Evolutionary conservation across 129 eudicot species (phyloP), one percentile per base, ranked within the genome.

Genomic region (Rutidosis leptorrhynchoides): DNA sequence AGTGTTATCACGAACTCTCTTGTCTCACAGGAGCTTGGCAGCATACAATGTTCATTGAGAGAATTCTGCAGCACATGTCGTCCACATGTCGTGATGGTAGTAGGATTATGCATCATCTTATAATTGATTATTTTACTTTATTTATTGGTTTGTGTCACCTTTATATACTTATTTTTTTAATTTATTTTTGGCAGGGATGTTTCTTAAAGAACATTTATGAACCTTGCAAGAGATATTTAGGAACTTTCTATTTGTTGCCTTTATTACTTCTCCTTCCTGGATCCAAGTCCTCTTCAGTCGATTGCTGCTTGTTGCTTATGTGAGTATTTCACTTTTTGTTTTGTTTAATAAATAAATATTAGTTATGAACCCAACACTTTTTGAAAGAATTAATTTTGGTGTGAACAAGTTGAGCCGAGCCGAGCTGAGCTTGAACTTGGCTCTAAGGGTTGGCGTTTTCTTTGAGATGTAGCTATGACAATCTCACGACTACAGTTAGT

Each of bases 161-260:
- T 64, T 61, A 64, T 56, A 60, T 74, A 56, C 60, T 29, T 42
- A 7, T 61, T 22, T n/a, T n/a, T n/a, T n/a, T n/a, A n/a, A n/a
- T n/a, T n/a, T n/a, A n/a, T 17, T 78, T 30, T 72, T 79, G 61
- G 80, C 83, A 82, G 74, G 53, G 67, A 58, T 25, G 49, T 70
- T 46, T 65, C 64, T 52, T 78, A 80, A 76, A 96, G 98, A 42
- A 93, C 96, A 49, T 93, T 93, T 66, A 54, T 83, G 37, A 84
- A 80, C 78, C 83, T 88, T 69, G 22, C 83, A 10, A 72, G 73
- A 69, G 96, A 88, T 75, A 63, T 83, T 75, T 95, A 93, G 67
- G 95, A 93, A 74, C 81, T 89, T 51, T 83, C 88, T 32, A 62
- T 88, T 33, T 84, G 83, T 60, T 93, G 92, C 85, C 80, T 89